Conservation (phyloP, 495 filamentous ascomycete species). For the Penicillium pulvis region DNA sequence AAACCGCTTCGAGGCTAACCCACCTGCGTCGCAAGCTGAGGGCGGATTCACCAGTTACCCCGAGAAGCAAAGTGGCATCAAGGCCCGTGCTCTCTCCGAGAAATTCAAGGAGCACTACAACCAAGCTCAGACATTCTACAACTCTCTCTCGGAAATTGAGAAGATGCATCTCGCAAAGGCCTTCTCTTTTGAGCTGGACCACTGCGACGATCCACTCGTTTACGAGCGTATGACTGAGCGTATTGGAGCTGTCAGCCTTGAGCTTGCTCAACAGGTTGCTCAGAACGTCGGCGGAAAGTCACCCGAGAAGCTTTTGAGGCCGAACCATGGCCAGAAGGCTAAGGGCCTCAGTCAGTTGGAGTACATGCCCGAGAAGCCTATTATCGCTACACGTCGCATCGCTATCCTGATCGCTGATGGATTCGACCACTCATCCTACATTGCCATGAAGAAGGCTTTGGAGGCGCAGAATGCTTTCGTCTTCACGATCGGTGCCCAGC, state of each 20-base stretch:
- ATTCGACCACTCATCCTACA: constrained; percentile 68
- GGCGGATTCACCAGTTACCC: constrained; percentile 72
- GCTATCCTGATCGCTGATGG: constrained; percentile 83
- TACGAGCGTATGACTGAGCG: constrained; percentile 73
- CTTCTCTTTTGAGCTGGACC: constrained; percentile 81
- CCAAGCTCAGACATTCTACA: constrained; percentile 70
- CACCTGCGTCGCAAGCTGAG: constrained; percentile 59
- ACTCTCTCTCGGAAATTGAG: constrained; percentile 72
- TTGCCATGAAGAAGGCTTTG: constrained; percentile 62
- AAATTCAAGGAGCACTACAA: constrained; percentile 84
- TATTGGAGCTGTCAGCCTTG: constrained; percentile 70
- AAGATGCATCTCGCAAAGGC: constrained; percentile 70
- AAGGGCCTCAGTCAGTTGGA: constrained; percentile 69
- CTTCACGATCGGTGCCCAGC: constrained; percentile 68
- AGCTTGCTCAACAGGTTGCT: constrained; percentile 70
- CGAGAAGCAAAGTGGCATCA: constrained; percentile 66
- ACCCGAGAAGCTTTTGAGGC: constrained; percentile 49
- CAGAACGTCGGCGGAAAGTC: constrained; percentile 66
- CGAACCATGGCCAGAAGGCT: constrained; percentile 69
- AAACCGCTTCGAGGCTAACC: constrained; percentile 68
- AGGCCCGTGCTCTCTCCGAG: constrained; percentile 64
- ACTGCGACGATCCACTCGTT: constrained; percentile 84
- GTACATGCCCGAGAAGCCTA: constrained; percentile 60
- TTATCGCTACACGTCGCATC: constrained; percentile 70
- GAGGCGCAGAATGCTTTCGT: constrained; percentile 64